Evolutionary conservation across 139 green algal species (phyloP).

Genomic region (Closterium sp.): DNA sequence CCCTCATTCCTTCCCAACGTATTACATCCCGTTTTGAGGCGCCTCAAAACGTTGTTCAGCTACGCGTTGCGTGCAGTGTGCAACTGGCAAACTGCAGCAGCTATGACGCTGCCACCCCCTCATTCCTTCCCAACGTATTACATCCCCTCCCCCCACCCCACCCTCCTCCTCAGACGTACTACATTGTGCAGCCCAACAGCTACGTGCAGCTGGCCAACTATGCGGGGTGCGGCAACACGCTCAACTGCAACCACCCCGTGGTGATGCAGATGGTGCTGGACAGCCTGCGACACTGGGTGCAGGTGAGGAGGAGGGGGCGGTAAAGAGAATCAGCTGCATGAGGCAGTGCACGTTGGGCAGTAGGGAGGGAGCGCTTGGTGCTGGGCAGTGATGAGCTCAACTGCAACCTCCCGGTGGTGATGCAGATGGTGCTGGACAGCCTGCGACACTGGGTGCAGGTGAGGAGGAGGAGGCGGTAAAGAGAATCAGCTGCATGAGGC

Average conservation of each 20-base stretch:
- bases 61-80: too few relatives aligned
- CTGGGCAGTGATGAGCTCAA: constrained; percentile 90
- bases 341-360: too few relatives aligned
- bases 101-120: too few relatives aligned
- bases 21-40: not conserved
- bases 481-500: too few relatives aligned
- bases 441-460: constrained; percentile 79
- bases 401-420: constrained; percentile 93
- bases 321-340: not conserved
- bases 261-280: constrained; percentile 89
- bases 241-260: constrained; percentile 98
- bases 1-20: not conserved
- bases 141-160: not conserved
- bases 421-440: constrained; percentile 91
- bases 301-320: not conserved
- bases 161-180: constrained; percentile 68
- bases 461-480: not conserved
- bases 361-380: too few relatives aligned
- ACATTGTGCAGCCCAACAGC: constrained; percentile 88
- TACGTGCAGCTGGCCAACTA: constrained; percentile 97
- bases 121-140: not conserved
- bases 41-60: too few relatives aligned
- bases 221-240: constrained; percentile 93
- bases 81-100: too few relatives aligned
- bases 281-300: constrained; percentile 86